These are phyloP conservation scores for Oropetium thomaeum DNA, from an alignment of 176 grass and related monocot genomes.

Conservation along the genomic window DNA sequence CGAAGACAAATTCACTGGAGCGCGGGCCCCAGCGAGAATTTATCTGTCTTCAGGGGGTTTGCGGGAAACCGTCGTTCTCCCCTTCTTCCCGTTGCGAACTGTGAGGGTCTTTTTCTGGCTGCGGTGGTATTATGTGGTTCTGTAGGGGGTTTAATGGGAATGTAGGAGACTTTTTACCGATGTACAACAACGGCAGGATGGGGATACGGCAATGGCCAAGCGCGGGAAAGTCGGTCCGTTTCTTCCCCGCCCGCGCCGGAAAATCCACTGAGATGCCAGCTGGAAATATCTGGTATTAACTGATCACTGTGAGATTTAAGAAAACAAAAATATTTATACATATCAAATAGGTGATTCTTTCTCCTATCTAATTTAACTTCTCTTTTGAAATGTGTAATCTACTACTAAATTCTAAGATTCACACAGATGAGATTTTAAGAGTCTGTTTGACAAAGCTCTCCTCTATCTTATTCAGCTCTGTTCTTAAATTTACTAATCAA, in stretches of 20 bases:
- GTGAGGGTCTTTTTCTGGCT: not conserved
- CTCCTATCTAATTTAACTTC: too few relatives aligned
- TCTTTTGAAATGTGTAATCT: too few relatives aligned
- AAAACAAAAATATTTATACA: too few relatives aligned
- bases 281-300: not conserved
- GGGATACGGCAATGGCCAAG: not conserved
- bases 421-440: too few relatives aligned
- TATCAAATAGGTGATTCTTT: too few relatives aligned
- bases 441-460: too few relatives aligned
- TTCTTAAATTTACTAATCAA: too few relatives aligned
- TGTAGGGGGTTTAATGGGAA: not conserved
- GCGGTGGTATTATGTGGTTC: not conserved
- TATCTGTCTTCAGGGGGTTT: not conserved
- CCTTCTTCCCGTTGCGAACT: not conserved
- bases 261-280: not conserved
- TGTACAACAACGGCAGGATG: not conserved
- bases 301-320: too few relatives aligned
- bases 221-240: conserved; percentile 38
- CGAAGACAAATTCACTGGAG: not conserved
- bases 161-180: not conserved
- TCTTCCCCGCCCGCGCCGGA: not conserved
- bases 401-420: too few relatives aligned
- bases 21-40: conserved; percentile 1
- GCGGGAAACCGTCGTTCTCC: conserved; percentile 4
- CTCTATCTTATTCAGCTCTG: too few relatives aligned